Base-by-base conservation (phyloP, 768 basidiomycete genomes). In the Naganishia vaughanmartiniae region DNA sequence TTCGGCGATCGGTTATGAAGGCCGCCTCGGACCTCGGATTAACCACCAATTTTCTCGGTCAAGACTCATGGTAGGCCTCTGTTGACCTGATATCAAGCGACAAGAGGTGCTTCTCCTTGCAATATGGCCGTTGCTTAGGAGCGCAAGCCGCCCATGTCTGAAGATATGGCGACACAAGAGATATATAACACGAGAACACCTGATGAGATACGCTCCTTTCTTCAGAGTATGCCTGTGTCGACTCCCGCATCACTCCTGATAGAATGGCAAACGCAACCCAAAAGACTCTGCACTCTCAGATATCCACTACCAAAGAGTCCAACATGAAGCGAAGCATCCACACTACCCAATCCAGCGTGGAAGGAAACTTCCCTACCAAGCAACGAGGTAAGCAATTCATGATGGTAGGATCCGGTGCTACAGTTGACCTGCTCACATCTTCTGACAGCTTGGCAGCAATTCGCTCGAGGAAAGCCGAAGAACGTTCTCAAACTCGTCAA, bases 401-500 rank as follows among this genome's bases (percentile, higher is more conserved):
- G 10, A 42, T 15, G 5, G 15, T 15, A 15, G 5, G 42, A 42
- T 9, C 15, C 15, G 17, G 19, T 45, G 24, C 60, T 15, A n/a
- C 9, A 24, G 5, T 42, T 63, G 26, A 45, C 24, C 42, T 63
- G 21, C 28, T 26, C 30, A 10, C 36, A 1, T 45, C 26, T 42
- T 42, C 6, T 12, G 28, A 24, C 48, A 70, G 69, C 69, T 31
- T 70, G 69, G 69, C 53, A 54, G 15, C 58, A 65, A 19, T 65
- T 60, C 42, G 45, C 48, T 28, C 69, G 69, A 34, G 69, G 69
- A 28, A 54, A 65, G 34, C 69, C 69, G 33, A 31, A 46, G 11
- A 39, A 70, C 19, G 63, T 65, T 0, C 51, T 70, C 26, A 53
- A 45, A 11, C 63, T 70, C 6, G 53, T 65, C 11, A 33, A 65